Evolutionary conservation across 805 yeast genomes (phyloP).

Genomic region (Soucietia sequanensis): DNA sequence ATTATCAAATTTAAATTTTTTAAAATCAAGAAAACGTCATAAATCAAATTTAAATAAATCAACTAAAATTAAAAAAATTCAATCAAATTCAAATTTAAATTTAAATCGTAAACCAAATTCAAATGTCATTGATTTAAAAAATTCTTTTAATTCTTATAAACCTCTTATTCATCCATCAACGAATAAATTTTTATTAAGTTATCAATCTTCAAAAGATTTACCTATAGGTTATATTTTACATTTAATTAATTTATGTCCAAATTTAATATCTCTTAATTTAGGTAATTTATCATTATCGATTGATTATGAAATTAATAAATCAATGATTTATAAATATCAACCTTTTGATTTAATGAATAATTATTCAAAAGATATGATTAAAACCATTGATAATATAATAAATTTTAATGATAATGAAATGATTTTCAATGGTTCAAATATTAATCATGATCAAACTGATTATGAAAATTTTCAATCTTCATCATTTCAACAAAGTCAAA

Average conservation of each 20-base stretch:
- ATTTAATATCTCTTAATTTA: constrained; percentile 55
- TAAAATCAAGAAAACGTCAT: constrained; percentile 16
- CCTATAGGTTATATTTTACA: constrained; percentile 79
- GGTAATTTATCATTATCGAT: constrained; percentile 59
- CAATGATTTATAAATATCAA: constrained; percentile 33
- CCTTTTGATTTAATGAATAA: constrained; percentile 39
- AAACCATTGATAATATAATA: constrained; percentile 22
- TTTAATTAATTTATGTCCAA: constrained; percentile 64
- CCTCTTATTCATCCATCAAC: constrained; percentile 52
- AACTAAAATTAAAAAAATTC: not conserved
- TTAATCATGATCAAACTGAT: not conserved
- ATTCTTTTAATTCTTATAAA: not conserved
- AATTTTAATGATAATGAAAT: not conserved
- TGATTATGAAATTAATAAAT: constrained; percentile 57
- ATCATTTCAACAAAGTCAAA: not conserved
- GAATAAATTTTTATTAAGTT: constrained; percentile 59
- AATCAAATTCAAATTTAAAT: no score
- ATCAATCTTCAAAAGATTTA: constrained; percentile 67
- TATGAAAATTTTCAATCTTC: not conserved
- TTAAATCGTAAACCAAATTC: not conserved
- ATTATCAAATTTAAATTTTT: constrained; percentile 17
- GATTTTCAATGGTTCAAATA: not conserved
- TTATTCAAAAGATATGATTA: constrained; percentile 30
- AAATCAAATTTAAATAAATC: constrained; percentile 5
- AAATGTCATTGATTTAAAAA: not conserved